These are phyloP conservation scores for Claviceps pazoutovae DNA, from an alignment of 2,329 filamentous ascomycete species.

Conservation along the genomic window DNA sequence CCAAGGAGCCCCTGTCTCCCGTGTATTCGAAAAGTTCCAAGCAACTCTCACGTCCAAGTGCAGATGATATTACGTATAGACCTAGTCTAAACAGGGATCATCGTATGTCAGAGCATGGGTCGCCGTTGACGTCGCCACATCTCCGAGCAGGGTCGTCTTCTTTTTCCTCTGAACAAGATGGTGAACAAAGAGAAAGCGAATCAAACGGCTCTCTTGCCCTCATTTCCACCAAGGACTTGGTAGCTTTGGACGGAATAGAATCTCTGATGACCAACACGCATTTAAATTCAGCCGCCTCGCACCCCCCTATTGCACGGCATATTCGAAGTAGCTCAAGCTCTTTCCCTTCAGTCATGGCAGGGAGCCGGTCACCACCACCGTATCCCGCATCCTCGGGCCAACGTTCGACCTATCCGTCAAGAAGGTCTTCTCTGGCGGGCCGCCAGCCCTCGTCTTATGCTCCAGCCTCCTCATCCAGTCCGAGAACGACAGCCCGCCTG, in stretches of 20 bases:
- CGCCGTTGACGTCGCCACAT: conserved; percentile 14
- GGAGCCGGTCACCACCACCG: conserved; percentile 9
- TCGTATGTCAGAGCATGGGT: conserved; percentile 19
- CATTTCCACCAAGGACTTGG: conserved; percentile 40
- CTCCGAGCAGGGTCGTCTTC: conserved; percentile 20
- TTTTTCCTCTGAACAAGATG: conserved; percentile 20
- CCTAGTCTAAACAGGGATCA: conserved; percentile 25
- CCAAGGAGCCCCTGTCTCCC: conserved; percentile 13
- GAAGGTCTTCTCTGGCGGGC: conserved; percentile 15
- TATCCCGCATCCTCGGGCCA: conserved; percentile 16
- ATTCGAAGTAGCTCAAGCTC: conserved; percentile 18
- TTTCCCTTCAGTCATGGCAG: conserved; percentile 20
- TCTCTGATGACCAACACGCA: conserved; percentile 28
- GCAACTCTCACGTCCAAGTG: conserved; percentile 16
- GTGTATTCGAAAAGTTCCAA: conserved; percentile 18
- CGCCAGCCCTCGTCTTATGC: conserved; percentile 10
- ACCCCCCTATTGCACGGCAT: conserved; percentile 25
- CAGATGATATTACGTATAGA: conserved; percentile 28
- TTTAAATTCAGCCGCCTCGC: conserved; percentile 19
- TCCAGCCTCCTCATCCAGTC: conserved; percentile 14
- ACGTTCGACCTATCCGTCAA: conserved; percentile 14
- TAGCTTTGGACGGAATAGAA: conserved; percentile 31
- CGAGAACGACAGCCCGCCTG: conserved; percentile 23
- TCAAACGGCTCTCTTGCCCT: conserved; percentile 26
- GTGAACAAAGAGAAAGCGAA: conserved; percentile 13